phyloP scores from a whole-genome alignment of 345 rosid species.

The Rhodamnia argentea region DNA sequence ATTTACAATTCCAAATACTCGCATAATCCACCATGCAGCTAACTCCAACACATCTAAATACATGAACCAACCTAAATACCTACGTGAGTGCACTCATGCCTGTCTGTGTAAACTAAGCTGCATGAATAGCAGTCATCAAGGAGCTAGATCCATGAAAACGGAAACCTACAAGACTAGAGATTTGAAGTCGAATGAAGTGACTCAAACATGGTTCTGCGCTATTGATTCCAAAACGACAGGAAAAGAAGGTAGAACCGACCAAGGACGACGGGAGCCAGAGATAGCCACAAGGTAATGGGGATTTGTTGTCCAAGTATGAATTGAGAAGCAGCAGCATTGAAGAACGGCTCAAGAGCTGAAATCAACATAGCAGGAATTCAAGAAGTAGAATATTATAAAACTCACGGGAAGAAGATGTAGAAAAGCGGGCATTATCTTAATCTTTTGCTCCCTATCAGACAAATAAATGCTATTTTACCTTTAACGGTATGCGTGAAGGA shows the following conservation, averaged over 20 bases:
- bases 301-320: conserved; percentile 80
- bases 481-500: conserved; percentile 94
- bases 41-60: not conserved
- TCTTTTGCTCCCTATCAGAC: not conserved
- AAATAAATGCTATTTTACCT: conserved; percentile 24
- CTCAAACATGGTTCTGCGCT: not conserved
- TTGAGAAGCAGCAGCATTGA: conserved; percentile 95
- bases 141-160: not conserved
- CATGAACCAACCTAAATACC: not conserved
- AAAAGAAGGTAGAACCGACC: conserved; percentile 26
- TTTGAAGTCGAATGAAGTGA: not conserved
- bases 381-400: not conserved
- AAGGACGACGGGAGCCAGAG: conserved; percentile 80
- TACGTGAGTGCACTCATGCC: not conserved
- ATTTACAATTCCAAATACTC: not conserved
- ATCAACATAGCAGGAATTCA: not conserved
- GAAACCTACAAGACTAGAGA: not conserved
- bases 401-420: not conserved
- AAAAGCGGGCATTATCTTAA: not conserved
- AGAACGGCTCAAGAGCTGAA: conserved; percentile 97
- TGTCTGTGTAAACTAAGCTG: not conserved
- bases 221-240: not conserved
- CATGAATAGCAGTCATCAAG: not conserved
- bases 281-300: conserved; percentile 79
- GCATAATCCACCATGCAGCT: not conserved